Evolutionary conservation across 1,284 basidiomycete genomes (phyloP).

Genomic region (Apiotrichum sp.): DNA sequence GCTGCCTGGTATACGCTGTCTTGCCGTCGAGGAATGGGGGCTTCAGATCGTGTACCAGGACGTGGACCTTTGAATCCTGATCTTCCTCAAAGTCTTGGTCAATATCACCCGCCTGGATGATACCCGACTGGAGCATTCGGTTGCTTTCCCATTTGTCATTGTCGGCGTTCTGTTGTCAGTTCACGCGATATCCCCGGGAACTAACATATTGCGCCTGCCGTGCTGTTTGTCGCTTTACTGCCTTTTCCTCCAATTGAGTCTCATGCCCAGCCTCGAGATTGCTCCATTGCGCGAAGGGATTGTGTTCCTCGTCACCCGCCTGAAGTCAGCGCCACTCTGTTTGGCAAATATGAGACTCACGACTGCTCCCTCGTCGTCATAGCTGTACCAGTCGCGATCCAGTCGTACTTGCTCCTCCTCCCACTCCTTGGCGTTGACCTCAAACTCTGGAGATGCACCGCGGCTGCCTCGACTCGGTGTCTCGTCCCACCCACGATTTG

Average conservation of each 20-base stretch:
- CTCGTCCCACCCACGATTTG: conserved; percentile 63
- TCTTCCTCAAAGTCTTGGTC: conserved; percentile 89
- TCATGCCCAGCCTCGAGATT: conserved; percentile 67
- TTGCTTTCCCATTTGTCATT: conserved; percentile 98
- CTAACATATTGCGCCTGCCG: conserved; percentile 87
- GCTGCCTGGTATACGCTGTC: conserved; percentile 91
- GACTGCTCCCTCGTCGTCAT: conserved; percentile 76
- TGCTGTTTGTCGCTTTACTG: conserved; percentile 80
- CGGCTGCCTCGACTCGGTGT: conserved; percentile 65
- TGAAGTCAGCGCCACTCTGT: conserved; percentile 19
- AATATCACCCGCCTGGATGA: conserved; percentile 75
- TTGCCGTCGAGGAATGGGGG: conserved; percentile 97
- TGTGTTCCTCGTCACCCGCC: conserved; percentile 79
- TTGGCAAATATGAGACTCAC: conserved; percentile 42
- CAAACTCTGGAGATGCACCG: conserved; percentile 48
- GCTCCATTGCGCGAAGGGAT: conserved; percentile 87
- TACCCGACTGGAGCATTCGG: conserved; percentile 90
- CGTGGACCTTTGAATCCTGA: conserved; percentile 89
- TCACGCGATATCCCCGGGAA: conserved; percentile 9
- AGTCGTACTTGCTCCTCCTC: conserved; percentile 85
- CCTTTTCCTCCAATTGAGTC: conserved; percentile 71
- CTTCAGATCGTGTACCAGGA: conserved; percentile 94
- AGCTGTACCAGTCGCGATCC: conserved; percentile 90
- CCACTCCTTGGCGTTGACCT: conserved; percentile 66
- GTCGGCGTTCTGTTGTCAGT: conserved; percentile 70